A percentile compares a stretch with the other conserved stretches of the same genome.
Conservation (phyloP, 2,329 filamentous ascomycete species). For the Aspergillus bombycis region DNA sequence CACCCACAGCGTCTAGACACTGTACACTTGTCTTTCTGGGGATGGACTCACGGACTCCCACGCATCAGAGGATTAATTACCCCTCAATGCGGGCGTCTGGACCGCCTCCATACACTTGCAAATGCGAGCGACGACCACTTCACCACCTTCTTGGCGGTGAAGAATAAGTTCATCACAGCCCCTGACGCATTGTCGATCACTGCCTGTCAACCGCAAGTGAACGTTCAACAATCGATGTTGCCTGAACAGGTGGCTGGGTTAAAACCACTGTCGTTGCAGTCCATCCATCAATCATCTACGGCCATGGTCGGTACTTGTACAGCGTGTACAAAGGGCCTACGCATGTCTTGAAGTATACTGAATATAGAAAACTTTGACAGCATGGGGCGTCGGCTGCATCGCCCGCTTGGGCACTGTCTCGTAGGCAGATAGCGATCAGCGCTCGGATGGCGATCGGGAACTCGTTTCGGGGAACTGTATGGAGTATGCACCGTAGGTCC, state of each 20-base stretch:
- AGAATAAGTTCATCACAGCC: slow-evolving; percentile 3
- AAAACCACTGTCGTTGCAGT: not conserved
- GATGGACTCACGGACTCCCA: not conserved
- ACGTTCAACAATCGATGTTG: not conserved
- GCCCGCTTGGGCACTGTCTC: not conserved
- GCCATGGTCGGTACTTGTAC: not conserved
- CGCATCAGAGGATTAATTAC: not conserved
- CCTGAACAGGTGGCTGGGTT: not conserved
- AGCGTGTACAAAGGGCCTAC: not conserved
- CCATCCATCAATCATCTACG: no score
- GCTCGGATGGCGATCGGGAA: not conserved
- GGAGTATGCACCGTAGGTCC: not conserved
- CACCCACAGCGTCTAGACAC: not conserved
- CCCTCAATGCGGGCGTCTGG: not conserved
- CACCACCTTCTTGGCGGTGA: slow-evolving; percentile 4
- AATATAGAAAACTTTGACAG: not conserved
- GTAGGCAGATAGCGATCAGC: slow-evolving; percentile 4
- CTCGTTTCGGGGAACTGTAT: slow-evolving; percentile 1
- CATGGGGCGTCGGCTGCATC: not conserved
- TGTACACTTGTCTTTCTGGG: not conserved
- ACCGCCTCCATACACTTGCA: not conserved
- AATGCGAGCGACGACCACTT: not conserved
- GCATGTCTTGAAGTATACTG: not conserved
- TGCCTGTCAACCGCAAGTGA: not conserved
- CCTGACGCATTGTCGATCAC: slow-evolving; percentile 13